These are phyloP conservation scores for Penicillium aurantiogriseum DNA, from an alignment of 2,329 filamentous ascomycete genomes.

Conservation along the genomic window DNA sequence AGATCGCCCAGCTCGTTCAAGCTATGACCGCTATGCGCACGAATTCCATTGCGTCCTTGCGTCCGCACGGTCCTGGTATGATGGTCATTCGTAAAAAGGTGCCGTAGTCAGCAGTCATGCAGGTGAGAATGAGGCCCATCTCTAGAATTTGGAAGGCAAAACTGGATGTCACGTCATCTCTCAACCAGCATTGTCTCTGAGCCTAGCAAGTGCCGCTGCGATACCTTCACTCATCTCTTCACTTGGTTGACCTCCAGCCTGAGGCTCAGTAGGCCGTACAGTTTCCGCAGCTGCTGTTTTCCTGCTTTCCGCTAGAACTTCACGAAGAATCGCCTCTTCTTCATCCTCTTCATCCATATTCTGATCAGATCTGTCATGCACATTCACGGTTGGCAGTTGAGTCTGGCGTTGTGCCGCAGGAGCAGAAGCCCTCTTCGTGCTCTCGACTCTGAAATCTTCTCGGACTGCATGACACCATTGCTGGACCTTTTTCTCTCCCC, in stretches of 20 bases:
- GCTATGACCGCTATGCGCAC: neutral
- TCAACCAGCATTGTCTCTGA: conserved; percentile 44
- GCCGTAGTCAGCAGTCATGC: neutral
- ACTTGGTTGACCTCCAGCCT: neutral
- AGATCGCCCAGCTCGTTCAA: neutral
- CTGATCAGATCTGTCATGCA: conserved; percentile 3
- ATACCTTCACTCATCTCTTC: conserved; percentile 57
- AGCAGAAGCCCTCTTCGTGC: conserved; percentile 60
- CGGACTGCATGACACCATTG: conserved; percentile 78
- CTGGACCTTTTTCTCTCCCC: conserved; percentile 93
- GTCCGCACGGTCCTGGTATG: too few species aligned
- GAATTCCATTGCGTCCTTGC: neutral
- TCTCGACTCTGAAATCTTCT: conserved; percentile 78
- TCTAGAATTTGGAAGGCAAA: neutral
- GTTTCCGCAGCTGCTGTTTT: conserved; percentile 18
- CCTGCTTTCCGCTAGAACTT: conserved; percentile 27
- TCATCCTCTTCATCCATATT: conserved; percentile 35
- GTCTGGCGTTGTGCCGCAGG: conserved; percentile 26
- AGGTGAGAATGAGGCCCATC: neutral
- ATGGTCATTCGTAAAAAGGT: neutral
- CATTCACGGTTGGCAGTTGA: conserved; percentile 16
- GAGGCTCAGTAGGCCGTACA: neutral
- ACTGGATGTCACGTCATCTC: neutral
- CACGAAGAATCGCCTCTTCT: conserved; percentile 48
- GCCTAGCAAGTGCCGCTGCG: conserved; percentile 57